Base-by-base conservation (phyloP, 192 early-diverging fungal genomes). In the Coemansia sp. region DNA sequence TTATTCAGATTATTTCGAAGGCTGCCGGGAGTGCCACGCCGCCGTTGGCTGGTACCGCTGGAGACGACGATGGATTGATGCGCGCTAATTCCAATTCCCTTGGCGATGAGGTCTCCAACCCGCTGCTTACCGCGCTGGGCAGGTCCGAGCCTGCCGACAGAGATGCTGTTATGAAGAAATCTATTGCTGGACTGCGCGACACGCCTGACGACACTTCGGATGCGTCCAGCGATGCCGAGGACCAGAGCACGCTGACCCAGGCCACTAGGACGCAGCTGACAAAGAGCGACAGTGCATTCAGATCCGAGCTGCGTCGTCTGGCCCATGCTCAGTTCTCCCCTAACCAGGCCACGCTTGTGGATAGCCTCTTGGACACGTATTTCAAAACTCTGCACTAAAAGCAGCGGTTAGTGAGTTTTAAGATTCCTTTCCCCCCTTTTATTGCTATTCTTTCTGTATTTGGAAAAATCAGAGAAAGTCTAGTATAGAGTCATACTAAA, bases 1-100 rank as follows among this genome's bases (percentile, higher is more conserved):
- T 80, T 15, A 75, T 80, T 41, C 78, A 80, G 66, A 80, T 80
- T 40, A 75, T 80, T 26, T 66, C 60, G 39, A 71, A 67, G 52
- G 66, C 78, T 16, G 59, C 63, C 2, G 72, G 57, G 2, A 32
- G 51, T 21, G 46, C 69, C 8, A 40, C 49, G 13, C 37, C 48
- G 1, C 41, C 67, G 45, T n/a, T 61, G 4, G 42, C n/a, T 12
- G 55, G 39, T 36, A 67, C 54, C 0, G 71, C 67, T 46, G 26
- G 64, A 8, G 57, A 39, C 10, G 37, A 37, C 9, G 64, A 21
- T 3, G 21, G 21, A 19, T 0, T 57, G 67, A 32, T 59, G 15
- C 48, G 21, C n/a, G 46, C 2, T 4, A n/a, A 6, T 5, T 47
- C 46, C 12, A 32, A 40, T 4, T 51, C 57, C 22, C 59, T 56